Conservation (phyloP, 2,329 filamentous ascomycete genomes). For the Geosmithia morbida region DNA sequence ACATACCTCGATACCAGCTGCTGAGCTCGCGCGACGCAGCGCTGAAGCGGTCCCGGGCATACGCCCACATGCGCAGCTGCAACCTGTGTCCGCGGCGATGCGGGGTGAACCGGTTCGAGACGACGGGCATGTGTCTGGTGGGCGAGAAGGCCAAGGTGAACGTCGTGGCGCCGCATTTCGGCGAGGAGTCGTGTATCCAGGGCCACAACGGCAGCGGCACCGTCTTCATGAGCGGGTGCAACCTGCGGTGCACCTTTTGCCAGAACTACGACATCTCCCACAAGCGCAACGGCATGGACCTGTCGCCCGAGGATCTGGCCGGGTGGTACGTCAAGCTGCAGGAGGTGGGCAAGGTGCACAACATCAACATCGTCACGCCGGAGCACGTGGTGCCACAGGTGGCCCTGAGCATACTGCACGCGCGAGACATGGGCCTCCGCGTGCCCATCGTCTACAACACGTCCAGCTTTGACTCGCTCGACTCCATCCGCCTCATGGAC, state of each 20-base stretch:
- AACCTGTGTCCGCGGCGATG: conserved; percentile 70
- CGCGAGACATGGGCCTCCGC: conserved; percentile 51
- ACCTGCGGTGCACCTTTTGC: conserved; percentile 61
- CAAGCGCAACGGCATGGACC: conserved; percentile 64
- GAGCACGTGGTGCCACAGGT: conserved; percentile 82
- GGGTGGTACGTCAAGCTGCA: conserved; percentile 78
- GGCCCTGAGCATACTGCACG: conserved; percentile 59
- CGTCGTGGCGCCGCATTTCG: conserved; percentile 75
- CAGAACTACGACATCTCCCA: conserved; percentile 79
- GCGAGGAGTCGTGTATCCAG: conserved; percentile 73
- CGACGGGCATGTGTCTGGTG: conserved; percentile 64
- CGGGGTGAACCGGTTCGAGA: conserved; percentile 68
- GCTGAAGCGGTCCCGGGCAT: conserved; percentile 59
- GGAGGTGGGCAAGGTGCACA: conserved; percentile 67
- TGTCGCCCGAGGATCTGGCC: conserved; percentile 64
- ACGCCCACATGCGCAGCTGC: conserved; percentile 62
- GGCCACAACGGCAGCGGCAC: conserved; percentile 67
- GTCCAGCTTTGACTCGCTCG: conserved; percentile 63
- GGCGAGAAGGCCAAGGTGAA: conserved; percentile 67
- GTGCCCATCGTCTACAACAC: conserved; percentile 78
- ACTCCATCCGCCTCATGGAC: conserved; percentile 58
- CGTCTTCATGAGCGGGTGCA: conserved; percentile 69
- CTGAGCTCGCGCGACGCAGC: conserved; percentile 54
- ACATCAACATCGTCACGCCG: conserved; percentile 78
- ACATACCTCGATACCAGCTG: conserved; percentile 57